phyloP scores from a whole-genome alignment of 2,329 filamentous ascomycete genomes.

The Fusarium nelsonii region DNA sequence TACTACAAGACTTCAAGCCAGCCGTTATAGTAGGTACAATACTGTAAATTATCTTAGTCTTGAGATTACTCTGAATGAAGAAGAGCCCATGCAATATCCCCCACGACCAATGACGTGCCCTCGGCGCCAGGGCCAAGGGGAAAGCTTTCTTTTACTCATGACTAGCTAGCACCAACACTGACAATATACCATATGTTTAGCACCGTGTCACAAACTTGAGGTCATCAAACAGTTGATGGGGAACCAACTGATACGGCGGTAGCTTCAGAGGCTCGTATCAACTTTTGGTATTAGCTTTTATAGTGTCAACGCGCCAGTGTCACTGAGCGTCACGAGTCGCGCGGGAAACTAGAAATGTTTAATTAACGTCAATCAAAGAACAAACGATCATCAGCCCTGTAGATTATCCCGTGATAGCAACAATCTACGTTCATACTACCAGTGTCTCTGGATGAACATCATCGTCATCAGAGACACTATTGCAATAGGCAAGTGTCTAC shows the following conservation, averaged over 20 bases:
- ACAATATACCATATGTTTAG: conserved; percentile 13
- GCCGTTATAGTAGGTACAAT: not conserved
- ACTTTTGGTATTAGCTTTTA: not conserved
- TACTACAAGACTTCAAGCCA: conserved; percentile 2
- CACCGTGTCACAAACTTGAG: not conserved
- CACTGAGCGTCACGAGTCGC: not conserved
- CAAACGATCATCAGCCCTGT: not conserved
- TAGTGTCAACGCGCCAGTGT: not conserved
- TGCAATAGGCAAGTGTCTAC: not conserved
- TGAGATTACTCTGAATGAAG: conserved; percentile 3
- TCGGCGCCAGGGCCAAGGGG: not conserved
- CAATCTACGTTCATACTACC: not conserved
- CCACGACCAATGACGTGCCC: conserved; percentile 35
- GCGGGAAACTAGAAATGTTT: not conserved
- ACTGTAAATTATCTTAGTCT: not conserved
- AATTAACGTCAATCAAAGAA: not conserved
- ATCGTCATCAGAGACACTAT: not conserved
- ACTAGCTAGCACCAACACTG: conserved; percentile 33
- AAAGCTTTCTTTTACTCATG: conserved; percentile 22
- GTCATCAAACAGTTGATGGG: conserved; percentile 22
- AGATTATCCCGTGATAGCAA: not conserved
- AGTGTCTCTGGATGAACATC: conserved; percentile 1
- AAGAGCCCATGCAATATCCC: conserved; percentile 9
- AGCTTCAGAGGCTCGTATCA: conserved; percentile 4
- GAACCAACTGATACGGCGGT: not conserved